Percentiles rank a stretch among this genome's conserved stretches.
These are phyloP conservation scores for Elsinoe necatrix DNA, from an alignment of 2,329 filamentous ascomycete species.

Conservation along the genomic window DNA sequence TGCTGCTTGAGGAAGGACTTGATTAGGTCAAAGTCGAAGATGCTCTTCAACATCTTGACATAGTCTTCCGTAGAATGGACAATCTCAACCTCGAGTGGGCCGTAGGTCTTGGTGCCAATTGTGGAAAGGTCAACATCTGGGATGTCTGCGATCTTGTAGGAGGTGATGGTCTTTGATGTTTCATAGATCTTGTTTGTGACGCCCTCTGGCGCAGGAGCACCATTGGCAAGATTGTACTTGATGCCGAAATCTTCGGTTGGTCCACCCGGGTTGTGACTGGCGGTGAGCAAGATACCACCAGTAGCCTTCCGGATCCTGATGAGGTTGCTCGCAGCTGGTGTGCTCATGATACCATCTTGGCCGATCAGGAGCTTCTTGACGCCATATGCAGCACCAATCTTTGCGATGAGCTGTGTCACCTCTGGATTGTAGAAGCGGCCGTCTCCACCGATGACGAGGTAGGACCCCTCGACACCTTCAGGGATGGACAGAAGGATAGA, in stretches of 20 bases:
- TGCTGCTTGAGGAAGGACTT: slow-evolving; percentile 83
- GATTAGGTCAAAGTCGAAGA: slow-evolving; percentile 96
- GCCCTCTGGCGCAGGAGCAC: slow-evolving; percentile 87
- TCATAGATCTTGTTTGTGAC: slow-evolving; percentile 98
- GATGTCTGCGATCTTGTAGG: slow-evolving; percentile 86
- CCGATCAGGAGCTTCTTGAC: slow-evolving; percentile 98
- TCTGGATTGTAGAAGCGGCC: slow-evolving; percentile 96
- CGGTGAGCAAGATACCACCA: slow-evolving; percentile 91
- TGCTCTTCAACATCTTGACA: slow-evolving; percentile 89
- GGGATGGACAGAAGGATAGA: slow-evolving; percentile 95
- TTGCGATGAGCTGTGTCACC: slow-evolving; percentile 91
- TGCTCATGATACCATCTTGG: slow-evolving; percentile 92
- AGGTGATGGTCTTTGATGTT: slow-evolving; percentile 76
- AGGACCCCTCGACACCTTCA: slow-evolving; percentile 78
- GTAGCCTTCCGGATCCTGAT: slow-evolving; percentile 93
- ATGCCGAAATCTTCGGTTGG: slow-evolving; percentile 95
- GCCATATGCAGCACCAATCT: slow-evolving; percentile 92
- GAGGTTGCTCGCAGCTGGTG: slow-evolving; percentile 88
- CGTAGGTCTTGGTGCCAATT: slow-evolving; percentile 77
- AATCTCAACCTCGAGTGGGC: slow-evolving; percentile 83
- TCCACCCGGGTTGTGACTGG: slow-evolving; percentile 95
- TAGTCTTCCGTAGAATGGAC: slow-evolving; percentile 92
- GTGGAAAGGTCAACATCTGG: slow-evolving; percentile 75
- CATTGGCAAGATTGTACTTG: slow-evolving; percentile 98
- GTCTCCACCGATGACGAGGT: slow-evolving; percentile 95